Evolutionary conservation across 768 basidiomycete species (phyloP).

Genomic region (Fomitopsis serialis): DNA sequence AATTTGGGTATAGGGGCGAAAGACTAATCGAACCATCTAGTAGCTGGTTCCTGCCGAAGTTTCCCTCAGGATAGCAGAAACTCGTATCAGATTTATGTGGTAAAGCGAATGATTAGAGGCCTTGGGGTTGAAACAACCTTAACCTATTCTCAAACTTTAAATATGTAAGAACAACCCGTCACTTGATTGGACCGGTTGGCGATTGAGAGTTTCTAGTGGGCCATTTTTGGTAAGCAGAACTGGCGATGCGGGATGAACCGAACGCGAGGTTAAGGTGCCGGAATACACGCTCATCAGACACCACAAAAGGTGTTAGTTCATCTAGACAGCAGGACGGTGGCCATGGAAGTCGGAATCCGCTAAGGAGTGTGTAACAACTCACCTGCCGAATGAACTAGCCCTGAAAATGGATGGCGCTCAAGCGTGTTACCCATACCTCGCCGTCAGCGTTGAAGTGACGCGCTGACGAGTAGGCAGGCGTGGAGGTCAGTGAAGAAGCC

Average conservation of each 20-base stretch:
- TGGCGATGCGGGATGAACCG: slow-evolving; percentile 69
- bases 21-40: slow-evolving; percentile 95
- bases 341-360: slow-evolving; percentile 83
- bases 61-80: slow-evolving; percentile 74
- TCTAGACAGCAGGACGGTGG: slow-evolving; percentile 87
- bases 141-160: slow-evolving; percentile 77
- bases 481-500: slow-evolving; percentile 77
- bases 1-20: slow-evolving; percentile 96
- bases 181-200: slow-evolving; percentile 46
- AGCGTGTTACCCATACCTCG: slow-evolving; percentile 82
- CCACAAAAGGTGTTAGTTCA: slow-evolving; percentile 83
- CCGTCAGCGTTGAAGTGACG: slow-evolving; percentile 69
- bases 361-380: slow-evolving; percentile 88
- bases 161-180: slow-evolving; percentile 54
- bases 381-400: slow-evolving; percentile 89
- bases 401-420: slow-evolving; percentile 90
- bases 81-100: slow-evolving; percentile 52
- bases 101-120: slow-evolving; percentile 91
- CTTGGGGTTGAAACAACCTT: slow-evolving; percentile 86
- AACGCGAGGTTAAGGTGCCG: slow-evolving; percentile 75
- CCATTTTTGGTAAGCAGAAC: slow-evolving; percentile 73
- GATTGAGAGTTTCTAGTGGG: slow-evolving; percentile 70
- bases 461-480: slow-evolving; percentile 73
- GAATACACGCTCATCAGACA: slow-evolving; percentile 81
- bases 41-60: slow-evolving; percentile 91